Evolutionary conservation across 225 moss, liverwort and hornwort genomes (phyloP), one percentile per base, ranked within the genome.

Genomic region (Takakia lepidozioides): DNA sequence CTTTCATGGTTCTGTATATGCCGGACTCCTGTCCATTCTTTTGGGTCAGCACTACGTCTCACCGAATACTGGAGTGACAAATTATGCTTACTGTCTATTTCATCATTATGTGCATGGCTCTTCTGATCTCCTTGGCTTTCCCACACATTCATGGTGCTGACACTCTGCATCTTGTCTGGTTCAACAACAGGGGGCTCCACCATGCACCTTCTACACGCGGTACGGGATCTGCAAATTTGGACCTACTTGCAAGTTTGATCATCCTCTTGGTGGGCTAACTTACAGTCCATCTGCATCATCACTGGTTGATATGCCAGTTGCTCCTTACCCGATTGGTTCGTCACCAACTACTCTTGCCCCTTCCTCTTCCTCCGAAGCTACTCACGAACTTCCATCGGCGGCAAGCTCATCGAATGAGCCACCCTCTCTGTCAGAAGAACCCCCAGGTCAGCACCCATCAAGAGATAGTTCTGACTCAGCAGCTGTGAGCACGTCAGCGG

Each of bases 191-290:
- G 98, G 98, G 38, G 85, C 87, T 52, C 91, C 80, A 32, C 68
- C 87, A 26, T 98, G 98, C 72, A 87, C 91, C 11, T 98, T 91
- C 59, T 98, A 98, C 68, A 85, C 85, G 11, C 77, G 85, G 14
- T 91, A 98, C 49, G 87, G 98, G n/a, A 87, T 98, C 48, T 98
- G 98, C 85, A 98, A 98, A 39, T 98, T 91, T 55, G 98, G 98
- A 36, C 98, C 91, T 3, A 91, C 98, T 40, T 98, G 98, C 81
- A 98, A 98, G 70, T 98, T 91, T 64, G 98, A 98, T 66, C 98
- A 98, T 62, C 98, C 98, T 14, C 46, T 98, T 32, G 77, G 75
- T 43, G 76, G 84, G 15, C 57, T 98, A 45, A 73, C 82, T 25
- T 98, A 91, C 57, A 91, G 91, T 62, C 91, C 98, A 29, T 98